Base-by-base conservation (phyloP, 305 asterid genomes). In the Fraxinus paxiana region DNA sequence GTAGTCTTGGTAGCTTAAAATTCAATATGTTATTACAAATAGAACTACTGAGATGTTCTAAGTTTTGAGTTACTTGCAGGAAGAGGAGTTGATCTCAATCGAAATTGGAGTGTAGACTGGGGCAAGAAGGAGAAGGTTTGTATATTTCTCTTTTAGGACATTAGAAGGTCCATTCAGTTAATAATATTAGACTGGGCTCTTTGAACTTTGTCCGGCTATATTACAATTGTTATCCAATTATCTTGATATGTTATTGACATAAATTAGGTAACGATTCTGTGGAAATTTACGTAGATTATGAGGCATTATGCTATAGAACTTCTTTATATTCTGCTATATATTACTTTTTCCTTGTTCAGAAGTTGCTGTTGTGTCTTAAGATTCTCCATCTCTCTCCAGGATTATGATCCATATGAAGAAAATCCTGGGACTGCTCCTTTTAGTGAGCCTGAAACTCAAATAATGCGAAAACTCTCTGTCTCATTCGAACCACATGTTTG, bases 71-170 rank as follows among this genome's bases (percentile, higher is more conserved):
- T 79, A 80, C 35, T 84, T 81, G 79, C 96, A 95, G 98, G 99
- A 85, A 86, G 99, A 91, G 98, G 98, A 82, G 99, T 95, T 80
- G 99, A 95, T 90, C 96, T 95, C 59, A 95, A 95, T 83, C 90
- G 98, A 73, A 95, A 95, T 61, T 95, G 99, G 99, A 91, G 97
- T 84, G 98, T 95, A 31, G 98, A 93, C 85, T 95, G 99, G 98
- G 99, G 98, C 67, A 95, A 93, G 87, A 95, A 95, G 83, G 99
- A 95, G 88, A 92, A 92, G 97, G 98, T 95, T 71, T 75, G 81
- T 75, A 73, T 83, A 63, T 67, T 78, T 48, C 59, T 63, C 76
- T 77, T 35, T 34, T 41, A 15, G 26, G 56, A 13, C 15, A n/a
- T 70, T 20, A 28, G 65, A 81, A 76, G 61, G 17, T 82, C 34